phyloP scores from a whole-genome alignment of 148 eudicot genomes.

The Vaccinium macrocarpon region DNA sequence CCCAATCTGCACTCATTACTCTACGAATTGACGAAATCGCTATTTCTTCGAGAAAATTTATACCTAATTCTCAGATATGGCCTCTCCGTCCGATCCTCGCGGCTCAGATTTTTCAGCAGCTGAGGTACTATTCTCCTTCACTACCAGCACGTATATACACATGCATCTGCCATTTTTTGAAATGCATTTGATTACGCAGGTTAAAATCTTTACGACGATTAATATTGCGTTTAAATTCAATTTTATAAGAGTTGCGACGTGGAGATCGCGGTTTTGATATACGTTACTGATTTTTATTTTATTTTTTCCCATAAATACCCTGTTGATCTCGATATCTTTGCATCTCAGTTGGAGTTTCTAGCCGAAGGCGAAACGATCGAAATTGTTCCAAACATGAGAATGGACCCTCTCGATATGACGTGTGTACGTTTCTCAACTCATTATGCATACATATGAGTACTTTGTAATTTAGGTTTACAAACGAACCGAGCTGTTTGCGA shows the following conservation, averaged over 20 bases:
- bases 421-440: slow-evolving; percentile 37
- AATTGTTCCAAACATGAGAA: slow-evolving; percentile 83
- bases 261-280: neutral
- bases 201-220: neutral
- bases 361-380: slow-evolving; percentile 84
- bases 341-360: slow-evolving; percentile 76
- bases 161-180: neutral
- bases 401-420: slow-evolving; percentile 79
- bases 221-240: neutral
- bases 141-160: neutral
- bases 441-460: neutral
- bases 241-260: neutral
- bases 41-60: neutral
- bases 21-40: neutral
- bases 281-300: slow-evolving; percentile 12
- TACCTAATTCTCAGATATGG: slow-evolving; percentile 30
- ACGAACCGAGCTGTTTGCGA: neutral
- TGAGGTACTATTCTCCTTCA: slow-evolving; percentile 38
- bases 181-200: neutral
- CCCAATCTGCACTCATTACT: neutral
- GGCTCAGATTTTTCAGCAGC: slow-evolving; percentile 55
- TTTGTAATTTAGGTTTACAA: neutral
- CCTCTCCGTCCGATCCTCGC: slow-evolving; percentile 50
- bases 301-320: too few relatives aligned
- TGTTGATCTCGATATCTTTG: slow-evolving; percentile 6